phyloP scores from a whole-genome alignment of 2,329 filamentous ascomycete species.

The Pseudocercospora vitis region DNA sequence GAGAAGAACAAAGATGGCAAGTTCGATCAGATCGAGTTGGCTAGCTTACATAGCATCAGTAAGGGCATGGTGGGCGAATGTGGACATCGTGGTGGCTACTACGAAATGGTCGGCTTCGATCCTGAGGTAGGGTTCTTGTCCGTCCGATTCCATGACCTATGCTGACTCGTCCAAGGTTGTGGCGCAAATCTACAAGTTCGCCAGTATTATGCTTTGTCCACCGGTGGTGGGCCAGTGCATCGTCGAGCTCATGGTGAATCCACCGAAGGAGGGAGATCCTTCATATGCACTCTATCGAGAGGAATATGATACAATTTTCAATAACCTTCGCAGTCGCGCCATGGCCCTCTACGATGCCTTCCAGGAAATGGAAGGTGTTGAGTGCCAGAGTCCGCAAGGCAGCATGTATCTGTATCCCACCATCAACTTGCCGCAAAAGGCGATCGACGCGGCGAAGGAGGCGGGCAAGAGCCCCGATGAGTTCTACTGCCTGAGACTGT shows the following conservation, averaged over 20 bases:
- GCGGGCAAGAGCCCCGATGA: slow-evolving; percentile 80
- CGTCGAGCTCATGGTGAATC: slow-evolving; percentile 97
- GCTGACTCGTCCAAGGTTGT: slow-evolving; percentile 59
- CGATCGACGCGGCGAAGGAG: slow-evolving; percentile 69
- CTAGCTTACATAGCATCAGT: slow-evolving; percentile 86
- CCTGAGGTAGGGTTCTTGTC: slow-evolving; percentile 33
- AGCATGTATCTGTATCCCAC: slow-evolving; percentile 99
- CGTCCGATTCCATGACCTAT: neutral
- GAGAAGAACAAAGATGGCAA: slow-evolving; percentile 63
- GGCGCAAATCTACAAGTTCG: slow-evolving; percentile 96
- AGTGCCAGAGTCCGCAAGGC: slow-evolving; percentile 85
- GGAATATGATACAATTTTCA: slow-evolving; percentile 82
- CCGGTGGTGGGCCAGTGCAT: slow-evolving; percentile 95
- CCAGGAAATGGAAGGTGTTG: slow-evolving; percentile 90
- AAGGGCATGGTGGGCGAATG: slow-evolving; percentile 99
- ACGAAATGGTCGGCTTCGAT: slow-evolving; percentile 90
- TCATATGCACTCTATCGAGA: slow-evolving; percentile 79
- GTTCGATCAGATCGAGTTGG: slow-evolving; percentile 85
- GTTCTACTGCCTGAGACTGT: slow-evolving; percentile 87
- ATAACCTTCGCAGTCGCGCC: slow-evolving; percentile 76
- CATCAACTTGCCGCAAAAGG: slow-evolving; percentile 75
- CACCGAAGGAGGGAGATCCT: slow-evolving; percentile 77
- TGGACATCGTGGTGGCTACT: slow-evolving; percentile 95
- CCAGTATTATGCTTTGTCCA: slow-evolving; percentile 94
- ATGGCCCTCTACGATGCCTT: slow-evolving; percentile 87